Evolutionary conservation across 257 asterid genomes (phyloP).

Genomic region (Rehmannia glutinosa): DNA sequence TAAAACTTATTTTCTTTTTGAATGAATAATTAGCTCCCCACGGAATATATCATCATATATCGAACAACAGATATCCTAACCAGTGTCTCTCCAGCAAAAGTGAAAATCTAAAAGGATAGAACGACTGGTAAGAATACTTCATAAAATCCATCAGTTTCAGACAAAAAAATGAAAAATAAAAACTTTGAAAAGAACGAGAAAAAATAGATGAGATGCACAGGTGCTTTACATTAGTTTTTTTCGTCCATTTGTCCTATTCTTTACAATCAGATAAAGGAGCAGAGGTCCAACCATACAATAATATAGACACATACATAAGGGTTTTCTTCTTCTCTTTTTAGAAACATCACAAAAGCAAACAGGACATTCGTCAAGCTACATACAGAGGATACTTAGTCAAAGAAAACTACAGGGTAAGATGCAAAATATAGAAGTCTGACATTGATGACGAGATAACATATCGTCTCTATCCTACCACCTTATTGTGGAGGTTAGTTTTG

Average conservation of each 20-base stretch:
- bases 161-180: not conserved
- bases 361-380: not conserved
- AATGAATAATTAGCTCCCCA: not conserved
- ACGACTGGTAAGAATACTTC: not conserved
- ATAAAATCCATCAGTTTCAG: not conserved
- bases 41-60: not conserved
- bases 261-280: not conserved
- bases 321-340: not conserved
- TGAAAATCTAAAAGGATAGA: not conserved
- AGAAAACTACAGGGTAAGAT: not conserved
- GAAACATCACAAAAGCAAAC: not conserved
- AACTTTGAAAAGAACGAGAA: not conserved
- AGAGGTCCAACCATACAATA: not conserved
- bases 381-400: not conserved
- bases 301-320: not conserved
- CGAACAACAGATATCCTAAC: too few relatives aligned
- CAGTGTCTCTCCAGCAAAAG: not conserved
- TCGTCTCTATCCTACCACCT: not conserved
- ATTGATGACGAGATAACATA: not conserved
- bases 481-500: not conserved
- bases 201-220: not conserved
- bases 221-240: not conserved
- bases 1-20: not conserved
- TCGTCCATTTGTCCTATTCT: not conserved
- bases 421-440: constrained; percentile 7